Evolutionary conservation across 2,329 filamentous ascomycete genomes (phyloP).

Genomic region (Aspergillus aculeatinus): DNA sequence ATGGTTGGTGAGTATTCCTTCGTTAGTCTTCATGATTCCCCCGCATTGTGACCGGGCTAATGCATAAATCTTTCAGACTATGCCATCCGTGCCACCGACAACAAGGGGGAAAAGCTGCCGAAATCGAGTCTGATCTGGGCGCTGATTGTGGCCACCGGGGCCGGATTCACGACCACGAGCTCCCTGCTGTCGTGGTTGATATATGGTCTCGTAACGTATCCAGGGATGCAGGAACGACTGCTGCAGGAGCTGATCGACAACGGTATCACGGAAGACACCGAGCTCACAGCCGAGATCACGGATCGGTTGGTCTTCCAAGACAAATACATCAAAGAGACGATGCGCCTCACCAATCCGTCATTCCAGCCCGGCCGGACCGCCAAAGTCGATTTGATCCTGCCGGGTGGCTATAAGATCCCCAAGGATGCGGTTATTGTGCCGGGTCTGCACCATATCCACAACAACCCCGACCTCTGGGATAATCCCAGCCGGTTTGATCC

Average conservation of each 20-base stretch:
- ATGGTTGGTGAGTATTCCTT: conserved; percentile 40
- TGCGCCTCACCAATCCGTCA: conserved; percentile 60
- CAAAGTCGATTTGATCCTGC: conserved; percentile 56
- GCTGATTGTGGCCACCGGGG: conserved; percentile 55
- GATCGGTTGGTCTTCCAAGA: conserved; percentile 48
- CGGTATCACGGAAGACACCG: conserved; percentile 45
- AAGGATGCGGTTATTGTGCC: conserved; percentile 55
- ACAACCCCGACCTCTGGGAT: conserved; percentile 58
- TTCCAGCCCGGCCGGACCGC: conserved; percentile 62
- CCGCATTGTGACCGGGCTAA: not conserved
- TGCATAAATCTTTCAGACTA: conserved; percentile 45
- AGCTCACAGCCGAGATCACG: conserved; percentile 50
- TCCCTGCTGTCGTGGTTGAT: conserved; percentile 60
- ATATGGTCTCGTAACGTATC: conserved; percentile 55
- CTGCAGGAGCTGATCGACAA: conserved; percentile 59
- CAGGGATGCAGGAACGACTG: conserved; percentile 56
- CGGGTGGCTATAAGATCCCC: conserved; percentile 59
- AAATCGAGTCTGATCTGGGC: conserved; percentile 41
- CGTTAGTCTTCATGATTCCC: not conserved
- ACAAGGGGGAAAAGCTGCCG: conserved; percentile 56
- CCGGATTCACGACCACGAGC: conserved; percentile 62
- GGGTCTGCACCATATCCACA: conserved; percentile 47
- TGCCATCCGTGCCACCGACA: conserved; percentile 53
- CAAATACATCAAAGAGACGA: conserved; percentile 58
- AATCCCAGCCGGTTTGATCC: conserved; percentile 60